phyloP scores from a whole-genome alignment of 192 early-diverging fungal genomes.

The Neocallimastix lanati region DNA sequence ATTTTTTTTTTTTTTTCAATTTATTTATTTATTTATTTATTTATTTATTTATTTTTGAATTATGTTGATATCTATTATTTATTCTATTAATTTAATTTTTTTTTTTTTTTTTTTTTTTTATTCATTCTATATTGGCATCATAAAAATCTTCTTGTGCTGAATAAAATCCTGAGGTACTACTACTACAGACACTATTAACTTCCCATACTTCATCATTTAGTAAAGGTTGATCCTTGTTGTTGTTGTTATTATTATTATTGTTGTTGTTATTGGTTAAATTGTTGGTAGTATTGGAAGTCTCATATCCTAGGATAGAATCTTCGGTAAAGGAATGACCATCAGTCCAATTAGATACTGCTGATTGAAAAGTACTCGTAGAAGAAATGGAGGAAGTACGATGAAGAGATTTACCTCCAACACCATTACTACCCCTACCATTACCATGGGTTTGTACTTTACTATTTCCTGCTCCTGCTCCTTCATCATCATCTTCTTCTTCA shows the following conservation, averaged over 20 bases:
- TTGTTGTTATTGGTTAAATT: too few relatives aligned
- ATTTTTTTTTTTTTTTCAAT: too few relatives aligned
- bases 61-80: too few relatives aligned
- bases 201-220: neutral
- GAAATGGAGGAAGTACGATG: neutral
- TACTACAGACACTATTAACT: neutral
- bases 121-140: neutral
- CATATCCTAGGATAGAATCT: too few relatives aligned
- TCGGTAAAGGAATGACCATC: neutral
- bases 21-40: too few relatives aligned
- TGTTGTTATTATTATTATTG: too few relatives aligned
- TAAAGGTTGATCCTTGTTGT: too few relatives aligned
- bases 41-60: neutral
- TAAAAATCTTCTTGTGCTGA: neutral
- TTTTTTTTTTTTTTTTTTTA: neutral
- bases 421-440: too few relatives aligned
- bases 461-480: neutral
- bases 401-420: neutral
- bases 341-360: neutral
- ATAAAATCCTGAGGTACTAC: neutral
- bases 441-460: too few relatives aligned
- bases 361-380: neutral
- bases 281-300: too few relatives aligned
- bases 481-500: neutral
- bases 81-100: neutral